Evolutionary conservation across 1,284 basidiomycete genomes (phyloP), one percentile per base, ranked within the genome.

Genomic region (Ganoderma sinense): DNA sequence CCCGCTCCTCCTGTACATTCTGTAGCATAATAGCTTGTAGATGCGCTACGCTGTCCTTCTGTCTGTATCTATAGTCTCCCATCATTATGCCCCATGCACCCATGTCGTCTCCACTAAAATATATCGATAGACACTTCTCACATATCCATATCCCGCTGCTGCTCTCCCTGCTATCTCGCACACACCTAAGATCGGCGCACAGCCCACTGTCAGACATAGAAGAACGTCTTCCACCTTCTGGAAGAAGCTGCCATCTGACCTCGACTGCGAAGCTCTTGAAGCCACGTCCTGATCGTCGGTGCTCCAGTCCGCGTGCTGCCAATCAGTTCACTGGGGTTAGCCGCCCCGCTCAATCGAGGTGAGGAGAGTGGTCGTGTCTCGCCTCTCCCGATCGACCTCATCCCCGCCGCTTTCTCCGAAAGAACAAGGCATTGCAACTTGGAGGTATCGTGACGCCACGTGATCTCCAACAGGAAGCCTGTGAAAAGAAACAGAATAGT

Each of bases 21-120:
- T 67, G 65, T 70, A 70, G 63, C 62, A 45, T 29, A 11, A 20
- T 69, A 56, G 51, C 63, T 20, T n/a, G 5, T 40, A 45, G 56
- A 59, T 20, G 36, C 29, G 20, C 56, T 59, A 14, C 56, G 10
- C 36, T 39, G 36, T 59, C 13, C 55, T 18, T 6, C 55, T 48
- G 61, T 36, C 40, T 59, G 29, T 59, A 33, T 56, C 40, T n/a
- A 11, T 33, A 33, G 55, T 59, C 23, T 56, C 16, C 36, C 18
- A 20, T 51, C 39, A 43, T 53, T 40, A 58, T 58, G 41, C 16
- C 64, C 53, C 26, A 31, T 56, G 53, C 23, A 1, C 23, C 26
- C 48, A 26, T 53, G 48, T 53, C 23, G 0, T 53, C 48, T 53
- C 13, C n/a, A 53, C 51, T 39, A 8, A 23, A n/a, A 36, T 64